Percentiles rank a stretch among this genome's conserved stretches.
Evolutionary conservation across 805 yeast species (phyloP).

Genomic region (Cyberlindnera euphorbiae): DNA sequence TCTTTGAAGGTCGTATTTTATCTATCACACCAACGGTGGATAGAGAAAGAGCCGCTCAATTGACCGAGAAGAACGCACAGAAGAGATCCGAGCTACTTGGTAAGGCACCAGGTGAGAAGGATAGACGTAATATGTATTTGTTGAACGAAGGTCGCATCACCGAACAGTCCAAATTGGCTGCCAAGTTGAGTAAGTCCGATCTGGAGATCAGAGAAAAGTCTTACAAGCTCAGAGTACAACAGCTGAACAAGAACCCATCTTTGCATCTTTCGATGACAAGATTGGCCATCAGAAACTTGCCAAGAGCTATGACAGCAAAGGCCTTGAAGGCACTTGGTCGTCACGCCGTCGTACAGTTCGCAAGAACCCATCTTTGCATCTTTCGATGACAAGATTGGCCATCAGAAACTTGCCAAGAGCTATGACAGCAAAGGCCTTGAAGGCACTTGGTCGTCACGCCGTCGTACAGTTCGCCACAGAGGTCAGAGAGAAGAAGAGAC

Average conservation of each 20-base stretch:
- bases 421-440: conserved; percentile 81
- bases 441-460: conserved; percentile 90
- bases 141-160: conserved; percentile 93
- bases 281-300: conserved; percentile 89
- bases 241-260: conserved; percentile 84
- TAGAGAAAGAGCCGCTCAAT: conserved; percentile 70
- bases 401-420: conserved; percentile 91
- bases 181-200: conserved; percentile 62
- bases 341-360: conserved; percentile 87
- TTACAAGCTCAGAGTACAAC: conserved; percentile 79
- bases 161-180: conserved; percentile 73
- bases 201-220: conserved; percentile 86
- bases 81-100: conserved; percentile 76
- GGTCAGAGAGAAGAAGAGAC: conserved; percentile 69
- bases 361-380: conserved; percentile 85
- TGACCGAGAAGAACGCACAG: conserved; percentile 67
- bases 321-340: conserved; percentile 89
- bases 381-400: conserved; percentile 93
- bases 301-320: conserved; percentile 86
- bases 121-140: conserved; percentile 78
- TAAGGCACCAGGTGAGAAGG: conserved; percentile 72
- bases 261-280: conserved; percentile 92
- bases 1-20: conserved; percentile 86
- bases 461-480: conserved; percentile 92
- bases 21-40: conserved; percentile 83